phyloP scores from a whole-genome alignment of 2,329 filamentous ascomycete genomes.

The Neopestalotiopsis sp. region DNA sequence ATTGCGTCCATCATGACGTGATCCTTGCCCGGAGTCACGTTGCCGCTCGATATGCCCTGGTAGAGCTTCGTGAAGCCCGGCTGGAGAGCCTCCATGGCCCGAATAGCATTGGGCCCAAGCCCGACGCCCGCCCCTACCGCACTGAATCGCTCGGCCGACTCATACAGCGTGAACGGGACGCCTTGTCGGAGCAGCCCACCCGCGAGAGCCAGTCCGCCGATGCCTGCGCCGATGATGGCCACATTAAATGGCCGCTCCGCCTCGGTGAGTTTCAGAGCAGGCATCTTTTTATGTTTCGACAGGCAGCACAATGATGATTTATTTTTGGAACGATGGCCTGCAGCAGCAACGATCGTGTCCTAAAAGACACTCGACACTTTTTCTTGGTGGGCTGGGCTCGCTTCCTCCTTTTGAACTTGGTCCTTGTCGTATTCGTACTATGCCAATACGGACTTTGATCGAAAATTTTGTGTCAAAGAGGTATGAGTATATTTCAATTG shows the following conservation, averaged over 20 bases:
- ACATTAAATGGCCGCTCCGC: constrained; percentile 23
- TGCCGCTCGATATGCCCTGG: constrained; percentile 42
- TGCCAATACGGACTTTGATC: not conserved
- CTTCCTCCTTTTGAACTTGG: constrained; percentile 1
- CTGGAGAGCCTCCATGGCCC: constrained; percentile 47
- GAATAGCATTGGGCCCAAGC: constrained; percentile 46
- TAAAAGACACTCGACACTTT: not conserved
- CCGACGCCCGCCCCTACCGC: constrained; percentile 39
- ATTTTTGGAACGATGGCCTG: not conserved
- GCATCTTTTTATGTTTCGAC: not conserved
- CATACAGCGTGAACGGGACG: constrained; percentile 34
- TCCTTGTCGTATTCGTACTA: not conserved
- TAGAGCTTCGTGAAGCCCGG: constrained; percentile 42
- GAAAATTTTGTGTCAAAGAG: not conserved
- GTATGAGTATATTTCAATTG: not conserved
- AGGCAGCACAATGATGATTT: not conserved
- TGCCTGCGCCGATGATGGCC: constrained; percentile 36
- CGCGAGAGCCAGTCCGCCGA: constrained; percentile 34
- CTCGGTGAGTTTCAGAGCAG: not conserved
- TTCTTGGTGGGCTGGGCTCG: not conserved
- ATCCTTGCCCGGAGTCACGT: constrained; percentile 41
- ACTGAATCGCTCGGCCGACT: constrained; percentile 29
- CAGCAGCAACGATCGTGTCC: not conserved
- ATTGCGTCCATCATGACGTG: constrained; percentile 48
- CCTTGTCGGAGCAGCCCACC: constrained; percentile 33